Evolutionary conservation across 2,329 filamentous ascomycete species (phyloP), one percentile per base, ranked within the genome.

Genomic region (Fusarium penzigii): DNA sequence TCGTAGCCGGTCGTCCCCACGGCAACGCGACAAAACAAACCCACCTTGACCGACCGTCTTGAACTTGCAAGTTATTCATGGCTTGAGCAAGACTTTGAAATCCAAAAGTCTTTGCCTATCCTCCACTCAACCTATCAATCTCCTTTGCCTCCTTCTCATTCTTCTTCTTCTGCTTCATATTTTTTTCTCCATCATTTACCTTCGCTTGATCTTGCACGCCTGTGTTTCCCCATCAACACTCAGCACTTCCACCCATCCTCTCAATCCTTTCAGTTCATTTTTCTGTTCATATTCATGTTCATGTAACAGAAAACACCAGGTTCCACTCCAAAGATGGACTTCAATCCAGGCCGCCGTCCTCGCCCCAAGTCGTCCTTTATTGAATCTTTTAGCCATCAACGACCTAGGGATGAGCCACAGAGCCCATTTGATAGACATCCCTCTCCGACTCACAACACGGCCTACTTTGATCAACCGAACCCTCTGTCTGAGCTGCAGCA

Each of bases 401-500:
- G 75, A 50, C 78, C 77, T 8, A 73, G 74, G 58, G 77, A 72
- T 17, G 61, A 68, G 29, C 64, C 68, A 17, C 72, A 17, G 55
- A 61, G 51, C 29, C 63, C 59, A 5, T 59, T 54, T 41, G 55
- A 59, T 10, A 59, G 51, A 67, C 48, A 49, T 63, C 55, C 59
- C 52, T 59, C 55, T 53, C 52, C 65, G 56, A 55, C 66, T 60
- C 58, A 65, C 56, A 58, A 62, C 51, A 63, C 66, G 58, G 60
- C 59, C 44, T 68, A 63, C 38, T 75, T 68, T 64, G 69, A 68
- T 36, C 69, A 75, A 46, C 70, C 75, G 6, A 68, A 75, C 34
- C 78, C 82, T 48, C 72, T 86, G 14, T 77, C 77, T 44, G 83
- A 86, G 65, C 75, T 84, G 41, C 80, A 81, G 52, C 76, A 81